These are phyloP conservation scores for Russula emetica DNA, from an alignment of 768 basidiomycete species.

Conservation along the genomic window DNA sequence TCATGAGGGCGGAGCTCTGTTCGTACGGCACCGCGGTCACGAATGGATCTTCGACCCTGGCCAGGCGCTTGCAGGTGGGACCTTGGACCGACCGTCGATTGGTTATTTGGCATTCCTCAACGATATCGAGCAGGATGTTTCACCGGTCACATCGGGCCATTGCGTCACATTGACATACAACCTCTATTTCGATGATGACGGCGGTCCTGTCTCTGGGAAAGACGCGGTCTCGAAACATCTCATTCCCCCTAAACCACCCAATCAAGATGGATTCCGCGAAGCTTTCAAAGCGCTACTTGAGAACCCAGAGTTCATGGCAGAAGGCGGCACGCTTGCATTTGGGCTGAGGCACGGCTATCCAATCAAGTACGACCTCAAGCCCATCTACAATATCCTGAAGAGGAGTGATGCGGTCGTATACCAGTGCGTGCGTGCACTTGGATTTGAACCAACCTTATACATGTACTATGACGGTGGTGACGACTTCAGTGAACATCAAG, in stretches of 20 bases:
- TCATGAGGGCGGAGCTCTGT: slow-evolving; percentile 45
- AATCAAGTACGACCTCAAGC: neutral
- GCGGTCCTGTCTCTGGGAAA: neutral
- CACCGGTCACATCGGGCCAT: slow-evolving; percentile 30
- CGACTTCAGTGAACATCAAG: fast-evolving
- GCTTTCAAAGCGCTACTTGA: neutral
- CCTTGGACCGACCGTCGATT: no score
- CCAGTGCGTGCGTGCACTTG: neutral
- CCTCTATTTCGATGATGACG: slow-evolving; percentile 32
- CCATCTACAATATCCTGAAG: slow-evolving; percentile 10
- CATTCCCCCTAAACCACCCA: neutral
- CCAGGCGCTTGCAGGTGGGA: neutral
- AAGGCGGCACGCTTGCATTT: neutral
- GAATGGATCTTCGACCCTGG: no score
- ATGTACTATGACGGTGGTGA: neutral
- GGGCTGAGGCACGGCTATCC: neutral
- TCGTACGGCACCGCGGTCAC: slow-evolving; percentile 34
- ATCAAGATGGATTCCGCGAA: slow-evolving; percentile 21
- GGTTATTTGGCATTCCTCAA: slow-evolving; percentile 41
- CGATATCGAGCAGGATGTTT: no score
- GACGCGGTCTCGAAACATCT: neutral
- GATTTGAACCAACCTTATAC: slow-evolving; percentile 6
- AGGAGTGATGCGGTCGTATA: slow-evolving; percentile 10
- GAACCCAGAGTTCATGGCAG: neutral
- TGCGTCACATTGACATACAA: slow-evolving; percentile 44